Evolutionary conservation across 192 early-diverging fungal species (phyloP), one percentile per base, ranked within the genome.

Genomic region (Coemansia sp.): DNA sequence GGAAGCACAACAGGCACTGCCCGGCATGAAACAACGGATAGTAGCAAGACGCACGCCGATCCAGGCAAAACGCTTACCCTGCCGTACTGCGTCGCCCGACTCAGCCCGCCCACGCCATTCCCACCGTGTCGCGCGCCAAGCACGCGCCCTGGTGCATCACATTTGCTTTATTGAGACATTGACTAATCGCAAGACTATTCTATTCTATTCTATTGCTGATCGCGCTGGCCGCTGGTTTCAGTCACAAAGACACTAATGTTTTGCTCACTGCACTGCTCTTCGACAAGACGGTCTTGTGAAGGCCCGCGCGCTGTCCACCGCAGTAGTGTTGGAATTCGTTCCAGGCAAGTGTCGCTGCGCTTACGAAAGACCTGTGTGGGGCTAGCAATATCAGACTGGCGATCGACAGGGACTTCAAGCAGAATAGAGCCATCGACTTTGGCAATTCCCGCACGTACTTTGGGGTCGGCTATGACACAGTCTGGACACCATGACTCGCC

Each of bases 401-500:
- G 68, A 40, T 78, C 75, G 27, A 78, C 54, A 19, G 75, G 75
- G 2, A 78, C 69, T 51, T 78, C 75, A 1, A 78, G 54, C 18
- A 78, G 54, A 18, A 72, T 58, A 0, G 75, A 59, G 54, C 56
- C 49, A 8, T 53, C 43, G 33, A 71, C 44, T 3, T 35, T 58
- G 47, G 44, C 49, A 42, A 78, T 58, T 3, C 49, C 75, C 33
- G 54, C 50, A 45, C 75, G 75, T 21, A 78, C 65, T 22, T 62
- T 46, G 2, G 75, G 75, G 58, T 78, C 75, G 12, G 75, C 75
- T n/a, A 78, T 54, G 18, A 78, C 75, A 33, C 75, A 78, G 51
- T 78, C 75, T 14, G 65, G 58, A 48, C 75, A 78, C 75, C 75
- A 78, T 8, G 69, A 71, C 33, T 54, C 47, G 38, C 60, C 64